Evolutionary conservation across 305 asterid species (phyloP), one percentile per base, ranked within the genome.

Genomic region (Striga hermonthica): DNA sequence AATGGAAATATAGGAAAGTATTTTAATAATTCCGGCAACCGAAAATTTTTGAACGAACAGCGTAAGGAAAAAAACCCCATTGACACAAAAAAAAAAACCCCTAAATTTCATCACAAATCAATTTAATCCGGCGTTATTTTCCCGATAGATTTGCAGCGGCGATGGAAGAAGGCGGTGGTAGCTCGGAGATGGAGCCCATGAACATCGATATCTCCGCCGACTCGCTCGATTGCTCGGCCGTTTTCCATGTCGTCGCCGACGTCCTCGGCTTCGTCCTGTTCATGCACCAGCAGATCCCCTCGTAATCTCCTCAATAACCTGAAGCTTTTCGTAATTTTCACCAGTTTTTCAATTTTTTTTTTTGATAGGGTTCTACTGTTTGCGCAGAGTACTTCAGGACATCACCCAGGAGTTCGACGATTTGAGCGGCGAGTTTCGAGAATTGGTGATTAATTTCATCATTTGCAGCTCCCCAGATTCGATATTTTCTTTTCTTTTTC

Each of bases 271-370:
- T 90, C 80, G 65, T 86, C 66, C 96, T 93, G 49, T 93, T 81
- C 77, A 90, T 93, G 96, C 96, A 93, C 78, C 96, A 88, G 76
- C 99, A 93, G 69, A 93, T 90, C 82, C 99, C 99, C 65, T 86
- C 91, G 95, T 91, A 85, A 74, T 70, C 72, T 73, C 64, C 8
- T 57, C 31, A 10, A 22, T 15, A 6, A 11, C 13, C 48, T 4
- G 7, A 13, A 62, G 35, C 72, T 67, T 37, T 5, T 35, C 47
- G 5, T 12, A 14, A 63, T 48, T 7, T 36, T 43, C 52, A 43
- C 31, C 39, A 45, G 31, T 55, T 49, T 6, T 15, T 6, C 31
- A 22, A 35, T 13, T 44, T 47, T 43, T 47, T 22, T 36, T 43
- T 47, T 22, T 36, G 48, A 65, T 63, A 56, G n/a, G 38, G 43